A percentile compares a stretch with the other conserved stretches of the same genome.
phyloP scores from a whole-genome alignment of 164 flowering plant genomes.

The grape (Vitis vinifera) region DNA sequence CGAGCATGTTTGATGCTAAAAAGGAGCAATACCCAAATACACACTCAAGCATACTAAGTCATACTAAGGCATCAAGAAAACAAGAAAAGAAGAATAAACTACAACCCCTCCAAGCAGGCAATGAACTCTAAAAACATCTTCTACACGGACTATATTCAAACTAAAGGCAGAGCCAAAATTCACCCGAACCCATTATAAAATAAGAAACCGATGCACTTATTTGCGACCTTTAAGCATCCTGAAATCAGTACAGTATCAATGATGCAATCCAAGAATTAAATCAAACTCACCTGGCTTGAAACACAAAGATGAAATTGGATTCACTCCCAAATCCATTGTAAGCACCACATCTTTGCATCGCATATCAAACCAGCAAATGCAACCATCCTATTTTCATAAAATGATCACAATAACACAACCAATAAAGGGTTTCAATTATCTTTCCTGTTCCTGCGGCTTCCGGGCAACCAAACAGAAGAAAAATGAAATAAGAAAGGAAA shows the following conservation, averaged over 20 bases:
- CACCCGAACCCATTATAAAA: no score
- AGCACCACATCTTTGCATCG: constrained; percentile 71
- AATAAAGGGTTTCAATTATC: not conserved
- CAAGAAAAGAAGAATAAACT: no score
- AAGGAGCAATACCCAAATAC: no score
- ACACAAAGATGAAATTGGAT: constrained; percentile 73
- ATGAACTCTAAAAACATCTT: no score
- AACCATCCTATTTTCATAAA: constrained; percentile 63
- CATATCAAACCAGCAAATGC: constrained; percentile 86
- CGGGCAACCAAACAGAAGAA: constrained; percentile 6
- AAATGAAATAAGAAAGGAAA: not conserved
- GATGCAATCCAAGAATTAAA: not conserved
- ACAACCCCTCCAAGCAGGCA: no score
- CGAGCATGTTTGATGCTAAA: no score
- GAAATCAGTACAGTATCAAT: not conserved
- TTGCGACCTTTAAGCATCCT: no score
- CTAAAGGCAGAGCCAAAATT: no score
- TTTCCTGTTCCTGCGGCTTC: not conserved
- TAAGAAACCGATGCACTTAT: no score
- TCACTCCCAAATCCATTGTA: constrained; percentile 52
- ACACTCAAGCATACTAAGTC: no score
- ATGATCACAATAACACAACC: not conserved
- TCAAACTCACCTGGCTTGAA: constrained; percentile 70
- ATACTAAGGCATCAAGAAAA: no score
- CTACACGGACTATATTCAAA: no score